Evolutionary conservation across 257 asterid genomes (phyloP).

Genomic region (Linaria vulgaris): DNA sequence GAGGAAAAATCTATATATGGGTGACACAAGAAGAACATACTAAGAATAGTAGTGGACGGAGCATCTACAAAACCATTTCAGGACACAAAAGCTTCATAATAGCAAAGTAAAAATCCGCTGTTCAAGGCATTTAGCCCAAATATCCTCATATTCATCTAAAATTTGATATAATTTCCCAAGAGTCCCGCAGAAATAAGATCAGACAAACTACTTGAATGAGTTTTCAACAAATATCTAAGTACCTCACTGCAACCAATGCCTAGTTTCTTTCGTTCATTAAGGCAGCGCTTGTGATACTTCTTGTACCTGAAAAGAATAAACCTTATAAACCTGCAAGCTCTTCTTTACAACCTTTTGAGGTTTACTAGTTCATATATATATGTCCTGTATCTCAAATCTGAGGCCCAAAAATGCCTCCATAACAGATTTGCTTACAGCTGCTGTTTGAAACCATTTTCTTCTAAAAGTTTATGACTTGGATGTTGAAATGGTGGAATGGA

Average conservation of each 20-base stretch:
- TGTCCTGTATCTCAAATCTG: slow-evolving; percentile 16
- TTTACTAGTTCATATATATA: slow-evolving; percentile 16
- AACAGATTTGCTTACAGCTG: slow-evolving; percentile 65
- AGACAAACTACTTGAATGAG: slow-evolving; percentile 12
- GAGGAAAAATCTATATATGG: no score
- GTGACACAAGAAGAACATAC: no score
- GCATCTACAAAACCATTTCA: background rate
- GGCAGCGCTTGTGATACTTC: slow-evolving; percentile 77
- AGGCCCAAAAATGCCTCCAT: slow-evolving; percentile 14
- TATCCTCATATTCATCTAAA: slow-evolving; percentile 9
- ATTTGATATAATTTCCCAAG: slow-evolving; percentile 1
- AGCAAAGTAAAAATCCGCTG: background rate
- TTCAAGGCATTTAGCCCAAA: slow-evolving; percentile 5
- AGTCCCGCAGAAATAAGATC: background rate
- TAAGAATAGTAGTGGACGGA: no score
- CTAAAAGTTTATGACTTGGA: slow-evolving; percentile 85
- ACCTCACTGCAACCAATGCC: slow-evolving; percentile 99
- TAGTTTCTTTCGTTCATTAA: slow-evolving; percentile 73
- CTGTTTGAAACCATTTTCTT: slow-evolving; percentile 93
- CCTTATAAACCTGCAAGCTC: slow-evolving; percentile 13
- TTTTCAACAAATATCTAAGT: slow-evolving; percentile 22
- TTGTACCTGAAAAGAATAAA: slow-evolving; percentile 56
- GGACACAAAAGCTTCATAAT: background rate
- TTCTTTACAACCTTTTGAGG: background rate
- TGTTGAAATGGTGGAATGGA: slow-evolving; percentile 86